phyloP scores from a whole-genome alignment of 2,329 filamentous ascomycete species.

The Fusarium multiceps region DNA sequence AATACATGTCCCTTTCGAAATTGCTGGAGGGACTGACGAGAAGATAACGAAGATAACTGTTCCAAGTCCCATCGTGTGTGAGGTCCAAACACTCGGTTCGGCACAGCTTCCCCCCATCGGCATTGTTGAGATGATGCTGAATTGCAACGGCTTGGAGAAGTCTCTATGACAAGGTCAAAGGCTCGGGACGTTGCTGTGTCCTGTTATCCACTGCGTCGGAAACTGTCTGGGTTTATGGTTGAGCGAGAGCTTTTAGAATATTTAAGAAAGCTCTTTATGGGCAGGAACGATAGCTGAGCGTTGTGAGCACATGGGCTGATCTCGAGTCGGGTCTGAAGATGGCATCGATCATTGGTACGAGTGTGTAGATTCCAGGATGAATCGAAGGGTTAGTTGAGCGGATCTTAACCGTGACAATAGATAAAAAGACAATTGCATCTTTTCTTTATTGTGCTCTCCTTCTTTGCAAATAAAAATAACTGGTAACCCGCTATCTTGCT shows the following conservation, averaged over 20 bases:
- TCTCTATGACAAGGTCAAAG: background rate
- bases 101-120: too few relatives aligned
- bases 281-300: background rate
- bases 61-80: too few relatives aligned
- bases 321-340: background rate
- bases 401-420: background rate
- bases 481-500: too few relatives aligned
- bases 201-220: background rate
- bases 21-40: too few relatives aligned
- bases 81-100: too few relatives aligned
- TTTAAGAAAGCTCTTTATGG: background rate
- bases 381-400: background rate
- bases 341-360: background rate
- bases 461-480: background rate
- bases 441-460: background rate
- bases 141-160: background rate
- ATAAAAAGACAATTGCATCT: background rate
- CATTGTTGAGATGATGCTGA: too few relatives aligned
- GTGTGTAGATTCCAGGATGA: background rate
- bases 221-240: background rate
- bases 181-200: background rate
- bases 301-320: background rate
- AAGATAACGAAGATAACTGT: too few relatives aligned
- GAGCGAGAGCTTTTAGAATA: background rate
- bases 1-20: background rate